Evolutionary conservation across 192 early-diverging fungal species (phyloP).

Genomic region (Coemansia sp.): DNA sequence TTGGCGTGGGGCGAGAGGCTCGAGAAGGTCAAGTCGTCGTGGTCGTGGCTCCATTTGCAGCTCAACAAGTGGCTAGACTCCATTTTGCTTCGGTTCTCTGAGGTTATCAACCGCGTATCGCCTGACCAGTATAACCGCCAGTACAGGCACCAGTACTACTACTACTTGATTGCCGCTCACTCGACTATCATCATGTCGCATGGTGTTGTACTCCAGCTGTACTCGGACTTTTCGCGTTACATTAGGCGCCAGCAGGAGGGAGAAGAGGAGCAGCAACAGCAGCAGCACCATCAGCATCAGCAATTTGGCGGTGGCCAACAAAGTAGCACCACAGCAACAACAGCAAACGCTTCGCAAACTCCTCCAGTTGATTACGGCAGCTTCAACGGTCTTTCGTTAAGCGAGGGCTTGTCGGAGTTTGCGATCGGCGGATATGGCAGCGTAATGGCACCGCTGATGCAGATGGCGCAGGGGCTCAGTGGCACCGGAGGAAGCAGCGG

Average conservation of each 20-base stretch:
- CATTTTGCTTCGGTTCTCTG: conserved; percentile 47
- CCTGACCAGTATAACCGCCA: conserved; percentile 45
- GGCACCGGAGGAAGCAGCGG: conserved; percentile 3
- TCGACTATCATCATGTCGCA: conserved; percentile 55
- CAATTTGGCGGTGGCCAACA: too few relatives aligned
- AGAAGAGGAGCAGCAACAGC: neutral
- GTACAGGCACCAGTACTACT: conserved; percentile 56
- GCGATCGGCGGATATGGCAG: conserved; percentile 45
- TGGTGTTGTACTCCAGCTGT: conserved; percentile 49
- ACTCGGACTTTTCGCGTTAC: conserved; percentile 42
- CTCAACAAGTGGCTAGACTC: conserved; percentile 56
- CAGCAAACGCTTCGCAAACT: conserved; percentile 6
- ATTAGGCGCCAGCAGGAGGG: conserved; percentile 28
- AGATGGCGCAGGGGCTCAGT: conserved; percentile 28
- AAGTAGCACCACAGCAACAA: too few relatives aligned
- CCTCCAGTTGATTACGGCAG: conserved; percentile 14
- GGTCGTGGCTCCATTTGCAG: conserved; percentile 56
- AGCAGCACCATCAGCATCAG: neutral
- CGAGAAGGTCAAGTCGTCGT: conserved; percentile 47
- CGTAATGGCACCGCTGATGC: conserved; percentile 46
- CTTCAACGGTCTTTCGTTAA: conserved; percentile 19
- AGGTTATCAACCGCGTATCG: conserved; percentile 44
- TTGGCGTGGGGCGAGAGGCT: conserved; percentile 42
- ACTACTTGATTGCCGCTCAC: conserved; percentile 54
- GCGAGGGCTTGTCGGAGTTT: conserved; percentile 54